These are phyloP conservation scores for Puccinia brachypodii DNA, from an alignment of 1,284 basidiomycete genomes.

Conservation along the genomic window DNA sequence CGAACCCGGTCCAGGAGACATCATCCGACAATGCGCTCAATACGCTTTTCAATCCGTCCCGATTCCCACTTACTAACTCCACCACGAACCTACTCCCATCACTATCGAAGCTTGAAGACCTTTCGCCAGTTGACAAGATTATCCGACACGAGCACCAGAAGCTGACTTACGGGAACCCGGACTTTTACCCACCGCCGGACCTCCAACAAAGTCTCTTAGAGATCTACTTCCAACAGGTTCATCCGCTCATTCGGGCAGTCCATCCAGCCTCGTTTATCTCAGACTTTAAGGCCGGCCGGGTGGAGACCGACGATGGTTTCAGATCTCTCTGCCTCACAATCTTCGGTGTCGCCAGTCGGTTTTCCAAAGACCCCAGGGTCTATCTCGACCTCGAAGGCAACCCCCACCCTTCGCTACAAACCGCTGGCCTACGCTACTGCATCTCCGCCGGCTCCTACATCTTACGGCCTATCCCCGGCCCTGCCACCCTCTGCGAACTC, in stretches of 20 bases:
- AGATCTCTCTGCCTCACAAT: slow-evolving; percentile 71
- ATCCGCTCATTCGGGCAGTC: slow-evolving; percentile 68
- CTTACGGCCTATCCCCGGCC: background rate
- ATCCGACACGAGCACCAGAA: slow-evolving; percentile 19
- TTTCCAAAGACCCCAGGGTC: slow-evolving; percentile 67
- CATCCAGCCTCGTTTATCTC: slow-evolving; percentile 73
- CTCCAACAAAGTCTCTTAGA: slow-evolving; percentile 67
- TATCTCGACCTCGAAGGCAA: slow-evolving; percentile 3
- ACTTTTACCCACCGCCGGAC: slow-evolving; percentile 57
- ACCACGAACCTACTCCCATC: background rate
- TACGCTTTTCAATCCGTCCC: slow-evolving; percentile 20
- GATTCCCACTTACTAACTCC: slow-evolving; percentile 10
- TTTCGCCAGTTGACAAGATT: slow-evolving; percentile 33
- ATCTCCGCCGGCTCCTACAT: background rate
- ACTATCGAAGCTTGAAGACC: slow-evolving; percentile 16
- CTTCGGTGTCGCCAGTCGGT: slow-evolving; percentile 72
- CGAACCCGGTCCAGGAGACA: background rate
- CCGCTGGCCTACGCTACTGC: slow-evolving; percentile 28
- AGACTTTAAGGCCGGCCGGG: slow-evolving; percentile 63
- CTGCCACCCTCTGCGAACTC: slow-evolving; percentile 12
- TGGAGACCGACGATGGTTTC: slow-evolving; percentile 66
- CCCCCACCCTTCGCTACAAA: background rate
- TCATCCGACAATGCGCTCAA: background rate
- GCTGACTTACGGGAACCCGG: background rate
- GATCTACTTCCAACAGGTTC: slow-evolving; percentile 68